Evolutionary conservation across 169 alveolate genomes (phyloP), one percentile per base, ranked within the genome.

Genomic region (Plasmodium falciparum): DNA sequence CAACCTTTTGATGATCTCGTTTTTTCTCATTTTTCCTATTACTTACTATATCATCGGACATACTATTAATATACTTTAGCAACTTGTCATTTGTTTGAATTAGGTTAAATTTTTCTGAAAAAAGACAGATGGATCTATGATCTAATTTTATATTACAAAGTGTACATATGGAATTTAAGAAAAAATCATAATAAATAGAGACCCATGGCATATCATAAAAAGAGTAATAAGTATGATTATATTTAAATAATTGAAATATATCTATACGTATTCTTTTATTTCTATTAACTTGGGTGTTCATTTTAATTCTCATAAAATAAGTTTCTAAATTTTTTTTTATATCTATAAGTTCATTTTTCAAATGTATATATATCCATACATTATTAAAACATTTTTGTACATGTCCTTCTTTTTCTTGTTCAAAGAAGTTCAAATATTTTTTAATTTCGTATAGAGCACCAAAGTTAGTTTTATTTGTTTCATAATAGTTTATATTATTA

Each of bases 201-300:
- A 69, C 56, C 91, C 91, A 83, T 15, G 91, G 91, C 5, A 69
- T 54, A 69, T 83, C 91, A 67, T 39, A 69, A 54, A 54, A 45
- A 17, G 71, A 15, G 69, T 69, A 69, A 67, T 56, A 83, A 3
- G 43, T 52, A 13, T 15, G 50, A 29, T 83, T 15, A 49, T 54
- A 52, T 83, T 67, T 83, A 72, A 13, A 83, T 2, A 83, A 17
- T 33, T 24, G 73, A 69, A 83, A 83, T 13, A 56, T 45, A 69
- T 83, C 91, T 33, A 83, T 33, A 26, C 65, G 71, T n/a, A 54
- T 52, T 45, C 13, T 69, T 58, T 49, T 83, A 69, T 69, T 83
- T 83, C 52, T 69, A 56, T 20, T 15, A 3, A 69, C 50, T 26
- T 39, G 11, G 15, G 56, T 26, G 33, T 83, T 69, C n/a, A 8